Conservation (phyloP, 2,329 filamentous ascomycete species). For the Apiospora marii region DNA sequence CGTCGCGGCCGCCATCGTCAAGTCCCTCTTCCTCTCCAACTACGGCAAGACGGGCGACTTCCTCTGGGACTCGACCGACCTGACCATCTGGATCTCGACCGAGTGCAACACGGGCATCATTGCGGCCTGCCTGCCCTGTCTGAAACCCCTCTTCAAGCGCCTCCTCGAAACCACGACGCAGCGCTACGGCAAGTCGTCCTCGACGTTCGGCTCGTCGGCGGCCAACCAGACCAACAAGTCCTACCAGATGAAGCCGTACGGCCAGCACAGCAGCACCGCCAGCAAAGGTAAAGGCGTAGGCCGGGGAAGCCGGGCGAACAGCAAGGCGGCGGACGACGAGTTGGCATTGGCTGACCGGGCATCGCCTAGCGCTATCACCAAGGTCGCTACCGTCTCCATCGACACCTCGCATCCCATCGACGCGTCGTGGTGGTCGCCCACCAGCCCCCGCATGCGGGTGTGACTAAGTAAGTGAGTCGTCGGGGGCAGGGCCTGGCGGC, state of each 20-base stretch:
- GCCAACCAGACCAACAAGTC: constrained; percentile 33
- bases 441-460: constrained; percentile 7
- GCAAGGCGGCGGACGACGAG: constrained; percentile 26
- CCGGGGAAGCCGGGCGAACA: constrained; percentile 48
- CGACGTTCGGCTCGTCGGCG: constrained; percentile 34
- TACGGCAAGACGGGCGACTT: constrained; percentile 51
- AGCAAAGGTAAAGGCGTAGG: not conserved
- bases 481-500: not conserved
- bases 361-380: constrained; percentile 29
- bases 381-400: constrained; percentile 31
- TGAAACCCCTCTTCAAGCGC: constrained; percentile 45
- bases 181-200: constrained; percentile 33
- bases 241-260: constrained; percentile 24
- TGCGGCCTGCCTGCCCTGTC: constrained; percentile 45
- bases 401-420: constrained; percentile 21
- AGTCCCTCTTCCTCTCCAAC: constrained; percentile 47
- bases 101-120: constrained; percentile 49
- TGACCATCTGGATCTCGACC: constrained; percentile 56
- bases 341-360: not conserved
- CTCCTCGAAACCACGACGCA: constrained; percentile 42
- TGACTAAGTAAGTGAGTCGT: not conserved
- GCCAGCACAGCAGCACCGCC: not conserved
- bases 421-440: constrained; percentile 13
- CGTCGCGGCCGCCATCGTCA: constrained; percentile 51
- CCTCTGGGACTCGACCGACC: constrained; percentile 54